phyloP scores from a whole-genome alignment of 768 basidiomycete species.

The Royoungia palumana region DNA sequence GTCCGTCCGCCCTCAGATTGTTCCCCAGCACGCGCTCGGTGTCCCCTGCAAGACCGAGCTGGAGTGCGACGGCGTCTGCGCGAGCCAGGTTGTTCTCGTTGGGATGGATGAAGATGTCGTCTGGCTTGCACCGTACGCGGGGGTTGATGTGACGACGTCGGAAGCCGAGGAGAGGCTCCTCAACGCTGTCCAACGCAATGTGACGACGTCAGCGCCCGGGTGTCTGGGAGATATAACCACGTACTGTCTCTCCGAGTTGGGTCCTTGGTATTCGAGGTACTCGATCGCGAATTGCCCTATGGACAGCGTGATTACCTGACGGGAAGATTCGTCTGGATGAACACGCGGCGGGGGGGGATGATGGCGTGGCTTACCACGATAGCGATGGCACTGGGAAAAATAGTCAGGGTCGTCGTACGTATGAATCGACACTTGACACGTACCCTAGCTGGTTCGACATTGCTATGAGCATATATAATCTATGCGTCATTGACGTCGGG shows the following conservation, averaged over 20 bases:
- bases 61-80: conserved; percentile 58
- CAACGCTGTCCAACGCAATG: conserved; percentile 9
- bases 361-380: conserved; percentile 17
- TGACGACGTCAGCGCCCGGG: not conserved
- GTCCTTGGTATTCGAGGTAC: conserved; percentile 24
- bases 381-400: conserved; percentile 20
- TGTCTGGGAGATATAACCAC: conserved; percentile 1
- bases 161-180: conserved; percentile 24
- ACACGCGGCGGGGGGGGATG: no score
- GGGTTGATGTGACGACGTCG: conserved; percentile 23
- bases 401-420: conserved; percentile 6
- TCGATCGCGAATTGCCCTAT: conserved; percentile 56
- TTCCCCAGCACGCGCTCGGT: conserved; percentile 46
- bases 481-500: conserved; percentile 20
- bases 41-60: conserved; percentile 49
- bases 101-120: conserved; percentile 61
- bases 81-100: conserved; percentile 60
- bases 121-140: conserved; percentile 54
- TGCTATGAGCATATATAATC: conserved; percentile 68
- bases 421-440: conserved; percentile 24
- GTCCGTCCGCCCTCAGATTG: conserved; percentile 30
- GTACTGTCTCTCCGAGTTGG: conserved; percentile 17
- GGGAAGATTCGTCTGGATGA: not conserved
- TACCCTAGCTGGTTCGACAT: conserved; percentile 73
- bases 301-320: conserved; percentile 55